Percentiles rank a stretch among this genome's conserved stretches.
These are phyloP conservation scores for Dichomitus squalens DNA, from an alignment of 1,284 basidiomycete genomes.

Conservation along the genomic window DNA sequence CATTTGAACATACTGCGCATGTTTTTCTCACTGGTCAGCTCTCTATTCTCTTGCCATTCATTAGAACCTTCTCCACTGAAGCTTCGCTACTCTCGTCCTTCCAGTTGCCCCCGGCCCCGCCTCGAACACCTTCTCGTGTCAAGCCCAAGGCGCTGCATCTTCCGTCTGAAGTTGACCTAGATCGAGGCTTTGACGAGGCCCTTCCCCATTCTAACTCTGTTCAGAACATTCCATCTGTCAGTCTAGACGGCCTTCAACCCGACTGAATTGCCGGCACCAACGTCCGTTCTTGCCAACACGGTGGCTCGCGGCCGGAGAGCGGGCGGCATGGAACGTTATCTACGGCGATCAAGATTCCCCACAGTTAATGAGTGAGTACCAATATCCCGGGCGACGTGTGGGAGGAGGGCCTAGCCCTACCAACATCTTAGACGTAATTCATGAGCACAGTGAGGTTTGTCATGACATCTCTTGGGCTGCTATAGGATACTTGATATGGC, in stretches of 20 bases:
- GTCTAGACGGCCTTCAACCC: conserved; percentile 4
- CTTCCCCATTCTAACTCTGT: conserved; percentile 14
- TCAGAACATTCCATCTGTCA: conserved; percentile 10
- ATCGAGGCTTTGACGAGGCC: conserved; percentile 14
- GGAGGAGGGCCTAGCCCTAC: conserved; percentile 3
- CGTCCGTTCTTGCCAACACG: background rate
- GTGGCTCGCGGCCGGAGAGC: conserved; percentile 12
- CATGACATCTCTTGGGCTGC: conserved; percentile 9
- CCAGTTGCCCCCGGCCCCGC: conserved; percentile 1
- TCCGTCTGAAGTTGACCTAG: conserved; percentile 5
- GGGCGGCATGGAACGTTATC: conserved; percentile 16
- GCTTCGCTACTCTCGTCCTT: conserved; percentile 4
- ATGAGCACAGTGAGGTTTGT: conserved; percentile 1
- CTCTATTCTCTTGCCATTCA: background rate
- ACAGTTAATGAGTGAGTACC: conserved; percentile 26
- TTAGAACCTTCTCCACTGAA: conserved; percentile 2
- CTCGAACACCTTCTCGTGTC: conserved; percentile 5
- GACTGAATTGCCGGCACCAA: background rate
- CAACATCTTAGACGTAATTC: conserved; percentile 7
- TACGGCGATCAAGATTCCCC: conserved; percentile 26
- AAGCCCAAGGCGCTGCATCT: conserved; percentile 1
- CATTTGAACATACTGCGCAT: conserved; percentile 18
- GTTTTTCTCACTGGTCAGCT: conserved; percentile 14
- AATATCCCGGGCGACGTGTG: conserved; percentile 14
- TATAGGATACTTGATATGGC: conserved; percentile 7